Percentiles rank a stretch among this genome's conserved stretches.
phyloP scores from a whole-genome alignment of 352 stramenopile species.

The Phytophthora macrochlamydospora region DNA sequence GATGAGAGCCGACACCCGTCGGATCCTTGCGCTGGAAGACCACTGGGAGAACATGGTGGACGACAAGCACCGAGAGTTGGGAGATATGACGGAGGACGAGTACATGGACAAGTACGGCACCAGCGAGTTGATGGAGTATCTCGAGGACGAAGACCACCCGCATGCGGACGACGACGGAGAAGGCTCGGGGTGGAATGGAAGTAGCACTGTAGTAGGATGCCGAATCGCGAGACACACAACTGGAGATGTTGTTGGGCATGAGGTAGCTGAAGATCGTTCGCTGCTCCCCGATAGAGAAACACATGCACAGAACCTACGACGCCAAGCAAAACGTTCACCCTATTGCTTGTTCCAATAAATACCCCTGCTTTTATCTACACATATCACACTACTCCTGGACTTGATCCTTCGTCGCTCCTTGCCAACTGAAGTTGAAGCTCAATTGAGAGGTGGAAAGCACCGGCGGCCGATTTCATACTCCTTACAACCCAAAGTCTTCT shows the following conservation, averaged over 20 bases:
- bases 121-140: slow-evolving; percentile 85
- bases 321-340: slow-evolving; percentile 11
- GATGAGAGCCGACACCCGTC: slow-evolving; percentile 77
- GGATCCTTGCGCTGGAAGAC: slow-evolving; percentile 77
- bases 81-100: slow-evolving; percentile 83
- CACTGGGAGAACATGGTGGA: slow-evolving; percentile 88
- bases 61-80: slow-evolving; percentile 81
- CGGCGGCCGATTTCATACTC: background rate
- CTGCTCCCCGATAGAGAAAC: background rate
- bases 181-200: slow-evolving; percentile 68
- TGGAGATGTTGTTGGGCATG: too few relatives aligned
- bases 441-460: background rate
- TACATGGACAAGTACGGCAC: slow-evolving; percentile 90
- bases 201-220: slow-evolving; percentile 31
- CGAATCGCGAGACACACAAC: background rate
- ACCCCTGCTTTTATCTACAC: slow-evolving; percentile 41
- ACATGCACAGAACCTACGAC: background rate
- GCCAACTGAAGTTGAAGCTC: too few relatives aligned
- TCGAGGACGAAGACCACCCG: slow-evolving; percentile 67
- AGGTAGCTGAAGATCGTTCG: too few relatives aligned
- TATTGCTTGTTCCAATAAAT: slow-evolving; percentile 43
- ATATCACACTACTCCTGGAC: slow-evolving; percentile 9
- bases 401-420: background rate
- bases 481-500: slow-evolving; percentile 4
- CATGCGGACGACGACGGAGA: slow-evolving; percentile 37